These are phyloP conservation scores for Chlorella variabilis DNA, from an alignment of 163 green algal species.

Conservation along the genomic window DNA sequence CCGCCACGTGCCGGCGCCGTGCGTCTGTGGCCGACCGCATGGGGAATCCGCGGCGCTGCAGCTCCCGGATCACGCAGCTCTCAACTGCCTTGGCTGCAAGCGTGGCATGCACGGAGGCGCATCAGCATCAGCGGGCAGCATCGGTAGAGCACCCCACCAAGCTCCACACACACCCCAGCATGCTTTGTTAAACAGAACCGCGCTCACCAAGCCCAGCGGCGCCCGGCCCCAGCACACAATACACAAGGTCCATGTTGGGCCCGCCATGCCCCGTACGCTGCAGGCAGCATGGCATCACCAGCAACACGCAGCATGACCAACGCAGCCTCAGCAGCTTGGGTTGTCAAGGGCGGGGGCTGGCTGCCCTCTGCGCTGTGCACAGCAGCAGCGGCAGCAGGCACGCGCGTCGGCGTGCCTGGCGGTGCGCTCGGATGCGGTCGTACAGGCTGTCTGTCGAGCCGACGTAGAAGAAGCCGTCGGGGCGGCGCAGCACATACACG, in stretches of 20 bases:
- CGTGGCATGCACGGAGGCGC: not conserved
- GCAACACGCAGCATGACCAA: too few relatives aligned
- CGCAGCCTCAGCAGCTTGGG: too few relatives aligned
- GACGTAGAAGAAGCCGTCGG: conserved; percentile 58
- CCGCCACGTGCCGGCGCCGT: conserved; percentile 21
- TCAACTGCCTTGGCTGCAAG: conserved; percentile 50
- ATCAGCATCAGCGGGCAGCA: not conserved
- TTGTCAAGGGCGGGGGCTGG: too few relatives aligned
- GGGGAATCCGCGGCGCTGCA: conserved; percentile 49
- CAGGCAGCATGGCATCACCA: not conserved
- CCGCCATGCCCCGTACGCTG: conserved; percentile 28
- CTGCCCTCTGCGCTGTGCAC: not conserved
- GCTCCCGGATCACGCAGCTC: conserved; percentile 43
- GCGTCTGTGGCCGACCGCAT: conserved; percentile 51
- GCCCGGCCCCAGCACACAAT: conserved; percentile 31
- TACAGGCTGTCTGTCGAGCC: conserved; percentile 50
- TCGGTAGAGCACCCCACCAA: too few relatives aligned
- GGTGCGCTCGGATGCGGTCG: conserved; percentile 38
- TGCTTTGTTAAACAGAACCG: too few relatives aligned
- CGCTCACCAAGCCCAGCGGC: not conserved
- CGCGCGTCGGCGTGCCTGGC: not conserved
- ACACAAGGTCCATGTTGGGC: conserved; percentile 37
- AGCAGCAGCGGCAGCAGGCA: not conserved
- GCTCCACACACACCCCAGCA: not conserved
- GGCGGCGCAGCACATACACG: conserved; percentile 58